Evolutionary conservation across 257 asterid genomes (phyloP), one percentile per base, ranked within the genome.

Genomic region (Ocimum tenuiflorum): DNA sequence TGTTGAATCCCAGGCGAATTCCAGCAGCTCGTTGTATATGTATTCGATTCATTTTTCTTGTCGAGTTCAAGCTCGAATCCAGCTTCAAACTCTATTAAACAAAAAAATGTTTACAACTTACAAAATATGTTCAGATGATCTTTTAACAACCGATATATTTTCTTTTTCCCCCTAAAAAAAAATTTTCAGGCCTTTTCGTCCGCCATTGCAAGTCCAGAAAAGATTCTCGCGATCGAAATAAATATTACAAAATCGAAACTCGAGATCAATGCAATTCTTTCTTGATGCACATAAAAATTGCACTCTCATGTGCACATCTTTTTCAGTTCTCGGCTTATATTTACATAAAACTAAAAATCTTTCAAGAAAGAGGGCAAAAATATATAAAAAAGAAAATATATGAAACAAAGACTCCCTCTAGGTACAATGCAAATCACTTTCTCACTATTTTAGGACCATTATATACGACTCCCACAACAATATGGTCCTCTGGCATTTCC

Each of bases 401-500:
- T 1, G 31, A 27, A 38, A 46, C 41, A 52, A 10, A 69, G 55
- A 78, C 18, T 48, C 48, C 18, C 41, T 42, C 60, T 38, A 15
- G n/a, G 0, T 39, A 0, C 45, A 9, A 9, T 13, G n/a, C 19
- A 53, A 13, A 10, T 77, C 67, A 80, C 10, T 80, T 86, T 51
- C 48, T 81, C 3, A 71, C 68, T 63, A 91, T 82, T 73, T 80
- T 83, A 10, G 95, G 96, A 39, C 96, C 96, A 3, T 63, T 79
- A 77, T 88, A 91, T 29, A 70, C 6, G 3, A 78, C 77, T 41
- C 91, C 92, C 12, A 85, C 86, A 15, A 91, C 73, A 0, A 47
- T 56, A 3, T 82, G 77, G 9, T 88, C 95, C 48, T 83, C 82
- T 0, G 96, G 98, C 64, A 43, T 81, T 38, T 87, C 98, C 77